Conservation (phyloP, 2,329 filamentous ascomycete genomes). For the Trichoderma polysporum region DNA sequence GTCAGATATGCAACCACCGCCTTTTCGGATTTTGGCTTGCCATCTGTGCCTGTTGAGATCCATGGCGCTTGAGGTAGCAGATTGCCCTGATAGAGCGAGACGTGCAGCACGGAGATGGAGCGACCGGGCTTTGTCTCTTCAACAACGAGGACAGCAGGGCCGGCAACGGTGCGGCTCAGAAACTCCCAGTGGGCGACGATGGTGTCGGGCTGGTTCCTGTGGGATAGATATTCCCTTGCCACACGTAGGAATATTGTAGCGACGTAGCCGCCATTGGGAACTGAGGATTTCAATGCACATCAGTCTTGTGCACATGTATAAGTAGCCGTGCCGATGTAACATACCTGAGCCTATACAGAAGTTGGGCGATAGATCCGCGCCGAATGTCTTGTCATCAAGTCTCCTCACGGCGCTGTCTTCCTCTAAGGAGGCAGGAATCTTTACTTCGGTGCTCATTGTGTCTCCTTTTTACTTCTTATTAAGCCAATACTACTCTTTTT, state of each 20-base stretch:
- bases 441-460: not conserved
- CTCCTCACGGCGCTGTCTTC: not conserved
- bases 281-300: slow-evolving; percentile 24
- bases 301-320: not conserved
- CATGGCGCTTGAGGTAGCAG: slow-evolving; percentile 37
- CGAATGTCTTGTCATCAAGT: slow-evolving; percentile 19
- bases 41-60: slow-evolving; percentile 29
- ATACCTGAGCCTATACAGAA: slow-evolving; percentile 21
- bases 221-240: slow-evolving; percentile 35
- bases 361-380: slow-evolving; percentile 1
- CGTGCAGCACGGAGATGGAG: slow-evolving; percentile 42
- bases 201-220: slow-evolving; percentile 38
- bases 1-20: slow-evolving; percentile 43
- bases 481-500: too few species aligned
- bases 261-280: slow-evolving; percentile 50
- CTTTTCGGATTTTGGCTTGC: slow-evolving; percentile 31
- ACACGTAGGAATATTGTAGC: slow-evolving; percentile 41
- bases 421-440: slow-evolving; percentile 15
- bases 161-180: slow-evolving; percentile 39
- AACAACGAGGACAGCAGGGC: slow-evolving; percentile 40
- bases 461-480: not conserved
- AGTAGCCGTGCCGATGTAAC: not conserved
- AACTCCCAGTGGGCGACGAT: slow-evolving; percentile 44
- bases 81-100: slow-evolving; percentile 42
- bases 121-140: slow-evolving; percentile 44